A percentile compares a stretch with the other conserved stretches of the same genome.
Conservation (phyloP, 306 rosid genomes). For the Hippophae rhamnoides region DNA sequence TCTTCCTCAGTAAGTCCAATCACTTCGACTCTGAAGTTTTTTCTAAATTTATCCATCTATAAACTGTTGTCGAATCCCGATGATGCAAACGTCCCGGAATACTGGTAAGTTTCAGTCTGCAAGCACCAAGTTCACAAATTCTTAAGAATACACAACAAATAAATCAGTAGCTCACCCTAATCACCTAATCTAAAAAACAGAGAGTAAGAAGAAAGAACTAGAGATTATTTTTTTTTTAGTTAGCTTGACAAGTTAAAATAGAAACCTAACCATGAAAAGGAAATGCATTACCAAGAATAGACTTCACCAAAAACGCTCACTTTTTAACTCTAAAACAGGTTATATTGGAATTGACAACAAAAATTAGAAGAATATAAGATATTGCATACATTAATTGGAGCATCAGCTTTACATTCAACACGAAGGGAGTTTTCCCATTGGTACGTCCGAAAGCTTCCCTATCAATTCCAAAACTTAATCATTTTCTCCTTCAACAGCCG, state of each 20-base stretch:
- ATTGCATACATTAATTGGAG: conserved; percentile 32
- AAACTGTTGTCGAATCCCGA: conserved; percentile 62
- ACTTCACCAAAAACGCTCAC: neutral
- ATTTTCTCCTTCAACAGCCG: neutral
- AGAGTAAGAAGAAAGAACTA: too few relatives aligned
- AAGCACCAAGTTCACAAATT: conserved; percentile 8
- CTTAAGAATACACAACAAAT: neutral
- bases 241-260: too few relatives aligned
- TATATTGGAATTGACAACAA: neutral
- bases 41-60: conserved; percentile 50
- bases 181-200: too few relatives aligned
- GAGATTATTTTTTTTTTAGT: too few relatives aligned
- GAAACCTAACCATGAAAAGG: neutral
- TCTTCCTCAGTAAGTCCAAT: conserved; percentile 39
- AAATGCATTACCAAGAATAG: neutral
- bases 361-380: neutral
- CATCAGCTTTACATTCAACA: conserved; percentile 41
- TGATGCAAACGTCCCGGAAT: conserved; percentile 70
- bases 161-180: too few relatives aligned
- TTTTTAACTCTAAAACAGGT: neutral
- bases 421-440: conserved; percentile 35
- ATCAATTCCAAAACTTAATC: conserved; percentile 19
- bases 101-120: conserved; percentile 78
- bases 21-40: conserved; percentile 75
- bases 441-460: conserved; percentile 36